These are phyloP conservation scores for Ogataea degrootiae DNA, from an alignment of 805 yeast species.

Conservation along the genomic window DNA sequence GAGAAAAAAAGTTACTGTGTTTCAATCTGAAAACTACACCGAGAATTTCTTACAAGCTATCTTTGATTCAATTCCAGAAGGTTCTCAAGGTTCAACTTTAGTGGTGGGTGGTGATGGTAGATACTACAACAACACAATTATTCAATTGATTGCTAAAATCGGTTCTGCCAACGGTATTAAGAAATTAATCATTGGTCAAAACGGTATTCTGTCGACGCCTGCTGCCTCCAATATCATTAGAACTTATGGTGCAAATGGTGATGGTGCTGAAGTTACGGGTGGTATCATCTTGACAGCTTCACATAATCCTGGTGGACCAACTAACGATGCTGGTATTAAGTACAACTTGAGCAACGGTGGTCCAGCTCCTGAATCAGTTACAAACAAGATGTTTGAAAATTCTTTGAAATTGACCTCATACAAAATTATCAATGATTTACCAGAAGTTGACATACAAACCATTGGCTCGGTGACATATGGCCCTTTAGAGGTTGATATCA, in stretches of 20 bases:
- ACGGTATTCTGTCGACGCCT: slow-evolving; percentile 90
- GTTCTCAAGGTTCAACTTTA: slow-evolving; percentile 63
- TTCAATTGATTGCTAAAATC: slow-evolving; percentile 75
- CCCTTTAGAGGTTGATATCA: slow-evolving; percentile 68
- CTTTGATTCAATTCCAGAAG: slow-evolving; percentile 86
- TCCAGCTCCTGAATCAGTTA: slow-evolving; percentile 95
- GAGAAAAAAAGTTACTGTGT: slow-evolving; percentile 83
- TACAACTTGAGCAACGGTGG: slow-evolving; percentile 95
- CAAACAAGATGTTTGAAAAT: slow-evolving; percentile 75
- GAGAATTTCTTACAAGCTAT: slow-evolving; percentile 93
- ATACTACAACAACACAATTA: slow-evolving; percentile 76
- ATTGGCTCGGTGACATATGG: slow-evolving; percentile 53
- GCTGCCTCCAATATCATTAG: slow-evolving; percentile 95
- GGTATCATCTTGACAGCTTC: slow-evolving; percentile 95
- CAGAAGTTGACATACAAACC: slow-evolving; percentile 55
- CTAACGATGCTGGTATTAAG: slow-evolving; percentile 89
- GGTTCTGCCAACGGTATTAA: slow-evolving; percentile 89
- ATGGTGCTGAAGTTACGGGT: slow-evolving; percentile 62
- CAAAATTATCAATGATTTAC: slow-evolving; percentile 54
- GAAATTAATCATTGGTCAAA: slow-evolving; percentile 79
- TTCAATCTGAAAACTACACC: slow-evolving; percentile 73
- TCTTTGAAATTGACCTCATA: slow-evolving; percentile 57
- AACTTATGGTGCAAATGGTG: slow-evolving; percentile 36
- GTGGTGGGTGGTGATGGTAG: slow-evolving; percentile 98
- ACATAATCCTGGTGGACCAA: slow-evolving; percentile 97